Base-by-base conservation (phyloP, 2,329 filamentous ascomycete species). In the Fusarium metavorans region DNA sequence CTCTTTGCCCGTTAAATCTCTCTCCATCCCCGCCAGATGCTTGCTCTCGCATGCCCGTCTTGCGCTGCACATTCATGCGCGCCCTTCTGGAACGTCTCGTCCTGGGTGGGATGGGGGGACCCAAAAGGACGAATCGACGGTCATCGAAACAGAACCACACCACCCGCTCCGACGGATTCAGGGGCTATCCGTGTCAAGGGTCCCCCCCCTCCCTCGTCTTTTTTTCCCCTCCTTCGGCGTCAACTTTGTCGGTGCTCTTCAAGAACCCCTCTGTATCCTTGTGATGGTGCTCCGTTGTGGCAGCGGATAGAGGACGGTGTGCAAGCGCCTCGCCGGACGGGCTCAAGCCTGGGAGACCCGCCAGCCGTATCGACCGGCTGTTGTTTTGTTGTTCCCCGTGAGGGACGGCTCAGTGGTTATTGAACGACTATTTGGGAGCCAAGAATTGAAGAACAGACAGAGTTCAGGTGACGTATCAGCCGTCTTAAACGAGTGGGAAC, bases 111-210 rank as follows among this genome's bases (percentile, higher is more conserved):
- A 66, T 43, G 43, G 48, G 45, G 54, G 57, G 66, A 57, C 13
- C 37, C 43, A 60, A 32, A 37, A 58, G 27, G 64, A 54, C 60
- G 58, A 61, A 61, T 61, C 58, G 37, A 25, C 25, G 58, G 39
- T 35, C 41, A 30, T 65, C 64, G 64, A 66, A 75, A 64, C 72
- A 50, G 71, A 71, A 75, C 66, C 73, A 71, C 73, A 65, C 61
- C 61, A 73, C 71, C 69, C 66, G 67, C 68, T 71, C 67, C 72
- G 72, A 61, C 67, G 72, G 73, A 75, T 75, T 75, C 73, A 75
- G 73, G 73, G 73, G 73, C 72, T 64, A 68, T 73, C 66, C 72
- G 71, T 75, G 72, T 67, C 62, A 58, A 65, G 41, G 37, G 64
- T 65, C 71, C 63, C 63, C 62, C 63, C 69, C 59, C 20, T 20